A percentile compares a stretch with the other conserved stretches of the same genome.
These are phyloP conservation scores for Akanthomyces lecanii DNA, from an alignment of 2,329 filamentous ascomycete species.

Conservation along the genomic window DNA sequence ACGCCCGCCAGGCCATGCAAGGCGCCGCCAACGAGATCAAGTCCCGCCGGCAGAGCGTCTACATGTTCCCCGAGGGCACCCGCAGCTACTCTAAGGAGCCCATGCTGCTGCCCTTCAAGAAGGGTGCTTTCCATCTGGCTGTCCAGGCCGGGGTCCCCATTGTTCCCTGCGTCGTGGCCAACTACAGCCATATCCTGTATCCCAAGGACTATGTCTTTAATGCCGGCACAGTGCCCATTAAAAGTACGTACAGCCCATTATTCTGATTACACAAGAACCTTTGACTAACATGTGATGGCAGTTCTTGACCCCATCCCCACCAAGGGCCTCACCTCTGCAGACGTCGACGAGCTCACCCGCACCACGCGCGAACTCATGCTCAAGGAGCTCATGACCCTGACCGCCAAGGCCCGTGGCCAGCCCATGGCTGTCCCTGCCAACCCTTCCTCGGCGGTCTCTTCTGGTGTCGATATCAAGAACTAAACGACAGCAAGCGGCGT, in stretches of 20 bases:
- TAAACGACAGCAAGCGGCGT: background rate
- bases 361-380: conserved; percentile 73
- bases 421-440: conserved; percentile 30
- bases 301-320: conserved; percentile 81
- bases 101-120: conserved; percentile 90
- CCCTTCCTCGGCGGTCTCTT: conserved; percentile 21
- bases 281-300: conserved; percentile 28
- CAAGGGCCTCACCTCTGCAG: conserved; percentile 63
- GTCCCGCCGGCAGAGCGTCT: conserved; percentile 67
- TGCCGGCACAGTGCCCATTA: conserved; percentile 67
- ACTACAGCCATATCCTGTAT: conserved; percentile 71
- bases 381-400: conserved; percentile 54
- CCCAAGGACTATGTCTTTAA: conserved; percentile 62
- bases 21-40: conserved; percentile 78
- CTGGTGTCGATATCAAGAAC: conserved; percentile 27
- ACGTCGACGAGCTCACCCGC: conserved; percentile 70
- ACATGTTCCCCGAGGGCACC: conserved; percentile 89
- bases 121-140: conserved; percentile 94
- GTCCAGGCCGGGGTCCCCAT: conserved; percentile 92
- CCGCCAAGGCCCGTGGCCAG: conserved; percentile 45
- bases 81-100: conserved; percentile 83
- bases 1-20: conserved; percentile 80
- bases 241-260: conserved; percentile 49
- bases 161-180: conserved; percentile 77
- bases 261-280: background rate